A percentile compares a stretch with the other conserved stretches of the same genome.
Evolutionary conservation across 2,329 filamentous ascomycete species (phyloP).

Genomic region (Lachnellula arida): DNA sequence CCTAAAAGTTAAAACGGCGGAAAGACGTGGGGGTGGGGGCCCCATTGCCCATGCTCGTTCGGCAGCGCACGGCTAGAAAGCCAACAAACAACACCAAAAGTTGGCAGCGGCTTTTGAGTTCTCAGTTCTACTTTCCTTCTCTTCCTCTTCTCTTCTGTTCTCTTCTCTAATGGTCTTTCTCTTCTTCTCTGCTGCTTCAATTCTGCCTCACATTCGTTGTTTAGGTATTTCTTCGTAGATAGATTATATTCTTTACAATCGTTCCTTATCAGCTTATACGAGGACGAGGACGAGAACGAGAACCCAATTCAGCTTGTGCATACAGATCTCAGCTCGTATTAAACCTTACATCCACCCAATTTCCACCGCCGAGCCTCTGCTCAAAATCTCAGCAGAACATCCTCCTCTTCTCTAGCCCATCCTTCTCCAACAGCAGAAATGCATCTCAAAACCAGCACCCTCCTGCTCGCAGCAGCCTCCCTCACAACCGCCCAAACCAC

Average conservation of each 20-base stretch:
- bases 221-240: neutral
- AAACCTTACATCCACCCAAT: neutral
- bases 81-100: neutral
- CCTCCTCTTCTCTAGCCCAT: neutral
- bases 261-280: neutral
- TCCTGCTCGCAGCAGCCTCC: slow-evolving; percentile 11
- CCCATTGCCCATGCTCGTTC: no score
- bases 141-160: neutral
- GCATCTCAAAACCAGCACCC: slow-evolving; percentile 6
- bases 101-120: neutral
- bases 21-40: no score
- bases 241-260: neutral
- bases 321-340: neutral
- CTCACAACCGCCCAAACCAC: slow-evolving; percentile 4
- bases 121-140: neutral
- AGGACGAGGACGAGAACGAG: neutral
- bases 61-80: no score
- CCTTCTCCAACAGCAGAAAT: slow-evolving; percentile 6
- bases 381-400: neutral
- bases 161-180: neutral
- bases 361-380: neutral
- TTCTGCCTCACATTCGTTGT: neutral
- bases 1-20: no score
- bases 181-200: neutral
- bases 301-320: neutral